These are phyloP conservation scores for Fusarium scirpi DNA, from an alignment of 2,329 filamentous ascomycete species.

Conservation along the genomic window DNA sequence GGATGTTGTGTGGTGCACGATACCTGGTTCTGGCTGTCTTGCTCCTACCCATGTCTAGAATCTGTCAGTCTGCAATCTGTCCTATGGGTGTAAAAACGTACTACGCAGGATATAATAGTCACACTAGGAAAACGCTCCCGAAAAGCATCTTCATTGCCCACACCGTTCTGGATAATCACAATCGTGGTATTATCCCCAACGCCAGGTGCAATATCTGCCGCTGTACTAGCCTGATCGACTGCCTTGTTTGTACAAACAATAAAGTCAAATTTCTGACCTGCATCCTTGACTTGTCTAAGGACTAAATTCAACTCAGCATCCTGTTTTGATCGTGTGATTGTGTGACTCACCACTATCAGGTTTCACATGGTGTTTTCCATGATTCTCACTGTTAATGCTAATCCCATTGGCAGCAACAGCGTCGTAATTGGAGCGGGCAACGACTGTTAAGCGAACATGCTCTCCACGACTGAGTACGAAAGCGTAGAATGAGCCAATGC, in stretches of 20 bases:
- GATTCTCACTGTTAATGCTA: slow-evolving; percentile 64
- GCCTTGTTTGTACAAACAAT: slow-evolving; percentile 42
- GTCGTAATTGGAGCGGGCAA: slow-evolving; percentile 71
- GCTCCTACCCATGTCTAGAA: slow-evolving; percentile 65
- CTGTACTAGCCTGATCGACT: slow-evolving; percentile 28
- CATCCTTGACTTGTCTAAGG: slow-evolving; percentile 30
- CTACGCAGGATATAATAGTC: slow-evolving; percentile 67
- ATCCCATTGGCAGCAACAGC: slow-evolving; percentile 66
- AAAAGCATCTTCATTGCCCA: slow-evolving; percentile 70
- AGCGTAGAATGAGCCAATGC: slow-evolving; percentile 69
- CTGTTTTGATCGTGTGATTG: rapidly evolving
- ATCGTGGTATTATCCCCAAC: slow-evolving; percentile 62
- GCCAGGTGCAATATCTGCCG: slow-evolving; percentile 46
- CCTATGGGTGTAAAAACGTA: slow-evolving; percentile 46
- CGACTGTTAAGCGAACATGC: slow-evolving; percentile 65
- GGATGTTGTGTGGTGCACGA: slow-evolving; percentile 62
- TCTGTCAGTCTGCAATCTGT: neutral
- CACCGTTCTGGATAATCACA: slow-evolving; percentile 71
- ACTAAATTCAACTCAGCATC: slow-evolving; percentile 20
- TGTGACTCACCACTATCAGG: slow-evolving; percentile 56
- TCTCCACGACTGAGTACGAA: slow-evolving; percentile 61
- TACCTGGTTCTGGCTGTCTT: slow-evolving; percentile 61
- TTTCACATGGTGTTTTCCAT: slow-evolving; percentile 64
- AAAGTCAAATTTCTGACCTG: slow-evolving; percentile 32
- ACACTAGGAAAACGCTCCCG: slow-evolving; percentile 60